Conservation (phyloP, 2,329 filamentous ascomycete genomes). For the Tricladium varicosporioides region DNA sequence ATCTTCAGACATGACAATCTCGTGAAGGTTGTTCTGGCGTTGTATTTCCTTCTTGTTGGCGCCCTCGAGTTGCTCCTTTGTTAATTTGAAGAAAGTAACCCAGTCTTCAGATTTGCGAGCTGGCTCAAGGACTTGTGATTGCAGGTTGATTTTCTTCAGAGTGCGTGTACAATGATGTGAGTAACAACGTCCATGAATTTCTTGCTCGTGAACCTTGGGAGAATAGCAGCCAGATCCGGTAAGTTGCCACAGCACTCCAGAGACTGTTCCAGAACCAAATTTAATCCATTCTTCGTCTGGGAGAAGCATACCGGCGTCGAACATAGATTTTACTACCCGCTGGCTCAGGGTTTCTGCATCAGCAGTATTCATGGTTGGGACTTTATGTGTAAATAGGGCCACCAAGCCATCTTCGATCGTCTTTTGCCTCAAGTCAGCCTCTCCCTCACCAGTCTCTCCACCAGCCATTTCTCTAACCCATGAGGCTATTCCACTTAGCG, state of each 20-base stretch:
- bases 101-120: constrained; percentile 72
- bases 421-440: constrained; percentile 81
- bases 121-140: constrained; percentile 67
- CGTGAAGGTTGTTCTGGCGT: constrained; percentile 90
- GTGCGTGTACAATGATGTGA: constrained; percentile 92
- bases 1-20: constrained; percentile 92
- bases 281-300: constrained; percentile 98
- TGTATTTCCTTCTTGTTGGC: constrained; percentile 85
- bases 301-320: constrained; percentile 72
- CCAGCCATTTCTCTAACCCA: constrained; percentile 84
- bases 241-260: constrained; percentile 89
- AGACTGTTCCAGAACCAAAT: constrained; percentile 76
- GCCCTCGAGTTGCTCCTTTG: constrained; percentile 69
- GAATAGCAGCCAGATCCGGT: constrained; percentile 92
- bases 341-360: constrained; percentile 87
- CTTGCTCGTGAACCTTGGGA: constrained; percentile 67
- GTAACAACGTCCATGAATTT: constrained; percentile 78
- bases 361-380: constrained; percentile 97
- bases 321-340: constrained; percentile 77
- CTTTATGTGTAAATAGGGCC: constrained; percentile 87
- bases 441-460: constrained; percentile 61
- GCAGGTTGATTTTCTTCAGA: constrained; percentile 88
- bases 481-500: constrained; percentile 77
- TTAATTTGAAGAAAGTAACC: constrained; percentile 84
- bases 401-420: constrained; percentile 85